These are phyloP conservation scores for Linum tenue DNA, from an alignment of 345 rosid genomes.

Conservation along the genomic window DNA sequence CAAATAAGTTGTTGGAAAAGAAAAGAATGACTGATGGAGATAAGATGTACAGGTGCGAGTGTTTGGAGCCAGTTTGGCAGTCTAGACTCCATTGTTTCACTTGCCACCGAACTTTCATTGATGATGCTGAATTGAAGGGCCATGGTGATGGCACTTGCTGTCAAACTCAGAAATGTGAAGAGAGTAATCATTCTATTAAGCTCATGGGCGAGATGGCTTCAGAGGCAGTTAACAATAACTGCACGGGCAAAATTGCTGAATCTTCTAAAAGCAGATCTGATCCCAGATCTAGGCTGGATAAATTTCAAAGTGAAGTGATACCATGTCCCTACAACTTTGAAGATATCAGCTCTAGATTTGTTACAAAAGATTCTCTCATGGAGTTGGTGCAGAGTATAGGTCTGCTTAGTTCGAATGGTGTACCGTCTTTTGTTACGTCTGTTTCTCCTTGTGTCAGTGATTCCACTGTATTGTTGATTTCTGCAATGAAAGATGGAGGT, in stretches of 20 bases:
- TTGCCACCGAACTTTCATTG: slow-evolving; percentile 67
- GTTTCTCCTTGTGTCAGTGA: slow-evolving; percentile 43
- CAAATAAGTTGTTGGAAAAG: slow-evolving; percentile 47
- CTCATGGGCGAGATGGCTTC: slow-evolving; percentile 35
- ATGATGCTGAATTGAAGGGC: slow-evolving; percentile 42
- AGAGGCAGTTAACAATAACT: slow-evolving; percentile 22
- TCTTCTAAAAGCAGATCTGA: slow-evolving; percentile 30
- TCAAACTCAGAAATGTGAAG: slow-evolving; percentile 39
- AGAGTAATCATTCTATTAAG: slow-evolving; percentile 30
- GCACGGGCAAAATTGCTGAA: slow-evolving; percentile 25
- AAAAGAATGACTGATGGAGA: slow-evolving; percentile 36
- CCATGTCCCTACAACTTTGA: slow-evolving; percentile 53
- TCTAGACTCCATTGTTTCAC: slow-evolving; percentile 63
- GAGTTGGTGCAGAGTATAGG: slow-evolving; percentile 79
- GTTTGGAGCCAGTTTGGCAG: slow-evolving; percentile 79
- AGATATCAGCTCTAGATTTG: slow-evolving; percentile 66
- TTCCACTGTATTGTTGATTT: slow-evolving; percentile 32
- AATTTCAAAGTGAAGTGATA: slow-evolving; percentile 42
- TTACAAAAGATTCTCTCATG: slow-evolving; percentile 71
- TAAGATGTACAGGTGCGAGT: slow-evolving; percentile 60
- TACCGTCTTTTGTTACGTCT: slow-evolving; percentile 50
- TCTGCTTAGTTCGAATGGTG: slow-evolving; percentile 70
- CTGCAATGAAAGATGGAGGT: slow-evolving; percentile 21
- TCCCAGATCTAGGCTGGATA: slow-evolving; percentile 45
- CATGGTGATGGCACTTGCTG: slow-evolving; percentile 56